Base-by-base conservation (phyloP, 495 filamentous ascomycete genomes). In the Penicillium simplicissimum region DNA sequence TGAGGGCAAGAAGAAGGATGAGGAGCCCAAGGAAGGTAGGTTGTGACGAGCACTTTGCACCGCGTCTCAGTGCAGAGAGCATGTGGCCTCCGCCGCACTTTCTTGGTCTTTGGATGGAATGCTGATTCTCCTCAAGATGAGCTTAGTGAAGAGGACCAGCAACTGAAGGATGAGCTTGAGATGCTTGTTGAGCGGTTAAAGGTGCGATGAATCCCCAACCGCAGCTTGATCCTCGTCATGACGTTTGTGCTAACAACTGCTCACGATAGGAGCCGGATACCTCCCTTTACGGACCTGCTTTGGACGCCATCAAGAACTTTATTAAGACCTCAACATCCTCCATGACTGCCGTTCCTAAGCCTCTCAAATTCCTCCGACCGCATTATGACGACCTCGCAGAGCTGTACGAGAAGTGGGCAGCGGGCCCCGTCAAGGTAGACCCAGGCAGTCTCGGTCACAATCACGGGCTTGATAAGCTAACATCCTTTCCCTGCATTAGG, bases 271-370 rank as follows among this genome's bases (percentile, higher is more conserved):
- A 97, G 79, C 80, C 88, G 43, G 90, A 99, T 74, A 85, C 85
- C 37, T 85, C 85, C 59, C 90, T 98, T 63, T 97, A 99, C 78
- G 92, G 90, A 69, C 87, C 93, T 57, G 89, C 95, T 43, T 81
- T 99, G 64, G 92, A 97, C 71, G 87, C 91, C 57, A 97, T 99
- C 84, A 97, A 96, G 81, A 90, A 85, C 68, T 95, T 90, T 69
- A 99, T 99, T 79, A 97, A 96, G 79, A 99, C 96, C 42, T 96
- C 95, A 42, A 99, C 95, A 43, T 96, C 91, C 40, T 99, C 95
- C 11, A 98, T 99, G 95, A 99, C 95, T 19, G 95, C 95, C 42
- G 94, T 99, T 57, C 95, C 95, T 1, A 98, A 98, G 79, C 95
- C 95, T 40, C 85, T 99, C 58, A 99, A 99, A 75, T 98, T 99